Evolutionary conservation across 2,329 filamentous ascomycete species (phyloP), one percentile per base, ranked within the genome.

Genomic region (Fusarium sacchari): DNA sequence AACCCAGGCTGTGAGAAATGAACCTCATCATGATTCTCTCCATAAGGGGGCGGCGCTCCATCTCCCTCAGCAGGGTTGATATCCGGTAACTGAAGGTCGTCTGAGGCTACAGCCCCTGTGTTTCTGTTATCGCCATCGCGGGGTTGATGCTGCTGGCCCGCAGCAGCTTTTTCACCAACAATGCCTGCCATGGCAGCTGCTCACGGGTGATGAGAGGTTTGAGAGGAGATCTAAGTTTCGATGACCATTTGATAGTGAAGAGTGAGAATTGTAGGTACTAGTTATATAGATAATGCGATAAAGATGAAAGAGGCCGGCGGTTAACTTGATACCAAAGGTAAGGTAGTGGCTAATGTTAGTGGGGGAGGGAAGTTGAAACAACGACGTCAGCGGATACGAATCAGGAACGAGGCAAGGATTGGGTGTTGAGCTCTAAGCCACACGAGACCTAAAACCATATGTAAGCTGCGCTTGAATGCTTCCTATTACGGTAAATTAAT

Each of bases 1-100:
- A 93, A 89, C 20, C 90, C 90, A 49, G 89, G 85, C 75, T 91
- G 89, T 26, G 86, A 88, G 66, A 92, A 86, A 64, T 89, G 86
- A 30, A 93, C 79, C 60, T 88, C 85, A 71, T 89, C 85, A 60
- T 85, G 85, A 20, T 84, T 81, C 26, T 89, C 87, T 73, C 90
- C 90, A 75, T 92, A 92, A 2, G 89, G 86, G 5, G 89, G 89
- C 28, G 87, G 88, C 12, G 83, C 83, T 24, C 86, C 84, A 4
- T 81, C 77, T 36, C 80, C 79, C 3, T 81, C 77, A 30, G 81
- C 79, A 46, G 81, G 78, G 18, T 82, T 84, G 36, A 87, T 80
- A 36, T 83, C 82, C 7, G 85, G 83, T 34, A 83, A 70, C 47
- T 83, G 76, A 71, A 84, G 84, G 71, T 81, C 82, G 63, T 86